A percentile compares a stretch with the other conserved stretches of the same genome.
phyloP scores from a whole-genome alignment of 768 basidiomycete species.

The Termitomyces sp. region DNA sequence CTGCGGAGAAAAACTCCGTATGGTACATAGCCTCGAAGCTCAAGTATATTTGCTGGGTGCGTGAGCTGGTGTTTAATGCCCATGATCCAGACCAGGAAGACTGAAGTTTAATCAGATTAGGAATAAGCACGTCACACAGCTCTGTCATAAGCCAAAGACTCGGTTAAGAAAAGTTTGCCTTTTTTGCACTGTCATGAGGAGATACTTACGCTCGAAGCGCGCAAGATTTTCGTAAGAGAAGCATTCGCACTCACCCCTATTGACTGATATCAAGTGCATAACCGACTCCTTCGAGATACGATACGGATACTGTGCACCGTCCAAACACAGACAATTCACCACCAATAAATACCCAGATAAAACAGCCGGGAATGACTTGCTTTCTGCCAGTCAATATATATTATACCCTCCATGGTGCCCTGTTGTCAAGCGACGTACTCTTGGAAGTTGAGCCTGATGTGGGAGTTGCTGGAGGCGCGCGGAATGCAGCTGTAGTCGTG shows the following conservation, averaged over 20 bases:
- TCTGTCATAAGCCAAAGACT: background rate
- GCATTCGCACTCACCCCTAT: background rate
- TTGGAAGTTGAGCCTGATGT: background rate
- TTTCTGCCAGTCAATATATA: background rate
- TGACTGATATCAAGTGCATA: background rate
- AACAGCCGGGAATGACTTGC: background rate
- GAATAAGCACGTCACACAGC: no score
- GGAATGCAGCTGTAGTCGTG: conserved; percentile 1
- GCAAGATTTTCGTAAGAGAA: background rate
- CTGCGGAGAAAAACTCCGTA: background rate
- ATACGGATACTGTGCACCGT: background rate
- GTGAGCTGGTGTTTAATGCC: background rate
- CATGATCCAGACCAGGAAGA: background rate
- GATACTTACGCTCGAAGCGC: no score
- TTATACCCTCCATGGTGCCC: conserved; percentile 15
- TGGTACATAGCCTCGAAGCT: background rate
- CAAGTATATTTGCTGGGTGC: background rate
- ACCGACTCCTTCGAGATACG: background rate
- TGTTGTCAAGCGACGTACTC: background rate
- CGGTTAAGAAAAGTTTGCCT: background rate
- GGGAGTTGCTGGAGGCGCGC: background rate
- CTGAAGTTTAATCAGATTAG: background rate
- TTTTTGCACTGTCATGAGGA: no score
- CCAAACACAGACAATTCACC: background rate
- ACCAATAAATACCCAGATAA: background rate